Base-by-base conservation (phyloP, 139 green algal species). In the Chara braunii region DNA sequence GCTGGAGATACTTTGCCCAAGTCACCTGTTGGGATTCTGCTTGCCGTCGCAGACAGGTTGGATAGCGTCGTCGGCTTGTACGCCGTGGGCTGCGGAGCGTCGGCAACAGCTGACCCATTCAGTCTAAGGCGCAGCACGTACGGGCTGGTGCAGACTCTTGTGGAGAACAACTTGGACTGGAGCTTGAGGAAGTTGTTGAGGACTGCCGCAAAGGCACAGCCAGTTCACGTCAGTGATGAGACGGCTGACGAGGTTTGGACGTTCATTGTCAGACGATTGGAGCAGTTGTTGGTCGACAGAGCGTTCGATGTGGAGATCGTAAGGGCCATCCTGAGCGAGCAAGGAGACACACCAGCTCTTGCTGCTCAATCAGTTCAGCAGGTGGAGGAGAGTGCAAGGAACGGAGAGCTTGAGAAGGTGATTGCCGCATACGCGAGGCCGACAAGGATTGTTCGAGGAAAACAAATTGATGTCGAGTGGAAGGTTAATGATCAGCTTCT, bases 11-110 rank as follows among this genome's bases (percentile, higher is more conserved):
- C 51, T 7, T 70, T 95, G 35, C 89, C 90, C 0, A 3, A 42
- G 8, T 84, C 76, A 7, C 51, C 59, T 0, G 81, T 87, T 0
- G 89, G 89, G 32, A 75, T 90, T 23, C 31, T 89, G 22, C 40
- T 76, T 32, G 56, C 83, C 1, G 63, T 85, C 14, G 75, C 61
- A 6, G 61, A 72, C 68, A 77, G 68, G 40, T 65, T 97, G 36
- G 94, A 99, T 70, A 89, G 83, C 28, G 71, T 99, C 31, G 93
- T 97, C 11, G 94, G 94, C 0, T 80, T 99, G 48, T 86, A 94
- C 67, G 88, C 85, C 2, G 88, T 85, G 23, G 86, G 84, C 14
- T 90, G 88, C 45, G 86, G 82, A 18, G 91, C 94, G 18, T 88
- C 81, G 8, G 89, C 90, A 3, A 86, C 71, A 2, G 81, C 91